Percentiles rank a stretch among this genome's conserved stretches.
Conservation (phyloP, 352 stramenopile species). For the Halophytophthora batemanensis region DNA sequence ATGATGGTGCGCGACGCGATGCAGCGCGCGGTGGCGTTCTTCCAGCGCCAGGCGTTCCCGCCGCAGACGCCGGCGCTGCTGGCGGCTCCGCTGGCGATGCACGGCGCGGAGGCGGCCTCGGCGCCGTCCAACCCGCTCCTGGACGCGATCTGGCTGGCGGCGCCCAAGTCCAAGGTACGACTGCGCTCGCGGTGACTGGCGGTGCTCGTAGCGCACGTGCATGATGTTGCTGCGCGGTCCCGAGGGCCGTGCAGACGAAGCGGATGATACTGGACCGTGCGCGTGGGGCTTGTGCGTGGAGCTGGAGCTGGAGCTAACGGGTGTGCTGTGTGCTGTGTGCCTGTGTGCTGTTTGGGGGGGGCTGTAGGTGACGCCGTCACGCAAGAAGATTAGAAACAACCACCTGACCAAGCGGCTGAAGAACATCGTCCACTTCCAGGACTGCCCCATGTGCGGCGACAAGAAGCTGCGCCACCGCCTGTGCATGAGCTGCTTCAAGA, state of each 20-base stretch:
- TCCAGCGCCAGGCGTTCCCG: slow-evolving; percentile 51
- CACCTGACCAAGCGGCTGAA: slow-evolving; percentile 83
- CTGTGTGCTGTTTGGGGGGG: slow-evolving; percentile 4
- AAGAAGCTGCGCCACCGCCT: slow-evolving; percentile 88
- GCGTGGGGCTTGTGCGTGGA: background rate
- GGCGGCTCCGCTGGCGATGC: slow-evolving; percentile 26
- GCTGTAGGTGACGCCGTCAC: slow-evolving; percentile 74
- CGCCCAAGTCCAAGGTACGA: slow-evolving; percentile 86
- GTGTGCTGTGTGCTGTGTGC: slow-evolving; percentile 4
- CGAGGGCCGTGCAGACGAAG: background rate
- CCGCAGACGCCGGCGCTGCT: slow-evolving; percentile 30
- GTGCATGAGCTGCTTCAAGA: slow-evolving; percentile 92
- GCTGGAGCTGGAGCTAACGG: slow-evolving; percentile 1
- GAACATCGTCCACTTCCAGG: slow-evolving; percentile 90
- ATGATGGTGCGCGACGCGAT: slow-evolving; percentile 68
- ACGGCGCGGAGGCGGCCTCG: slow-evolving; percentile 24
- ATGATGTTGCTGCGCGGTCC: background rate
- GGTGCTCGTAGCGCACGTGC: background rate
- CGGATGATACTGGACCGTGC: slow-evolving; percentile 1
- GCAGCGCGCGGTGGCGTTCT: slow-evolving; percentile 56
- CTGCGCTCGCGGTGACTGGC: too few species aligned
- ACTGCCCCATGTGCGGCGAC: slow-evolving; percentile 75
- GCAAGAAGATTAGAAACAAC: slow-evolving; percentile 89
- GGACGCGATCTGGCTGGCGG: slow-evolving; percentile 77
- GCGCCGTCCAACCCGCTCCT: slow-evolving; percentile 51